Percentiles rank a stretch among this genome's conserved stretches.
Evolutionary conservation across 164 flowering plant genomes (phyloP).

Genomic region (Nymphaea colorata): DNA sequence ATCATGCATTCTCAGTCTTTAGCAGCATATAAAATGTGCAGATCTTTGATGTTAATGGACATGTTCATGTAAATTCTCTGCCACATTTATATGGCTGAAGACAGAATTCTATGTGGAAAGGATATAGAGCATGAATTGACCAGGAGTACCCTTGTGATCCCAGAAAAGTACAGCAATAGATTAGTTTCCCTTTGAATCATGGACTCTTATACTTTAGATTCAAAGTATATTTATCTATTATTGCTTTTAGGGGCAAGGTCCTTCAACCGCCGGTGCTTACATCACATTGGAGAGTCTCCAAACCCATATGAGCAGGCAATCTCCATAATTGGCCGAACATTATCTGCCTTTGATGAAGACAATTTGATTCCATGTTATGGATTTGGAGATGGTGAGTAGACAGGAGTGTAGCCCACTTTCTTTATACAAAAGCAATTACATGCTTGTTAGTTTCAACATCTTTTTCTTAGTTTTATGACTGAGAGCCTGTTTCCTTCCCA

Average conservation of each 20-base stretch:
- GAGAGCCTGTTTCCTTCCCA: not conserved
- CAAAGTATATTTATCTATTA: slow-evolving; percentile 19
- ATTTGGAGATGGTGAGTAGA: slow-evolving; percentile 45
- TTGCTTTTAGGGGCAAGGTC: slow-evolving; percentile 52
- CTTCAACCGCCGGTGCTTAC: slow-evolving; percentile 36
- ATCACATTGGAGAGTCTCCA: slow-evolving; percentile 34
- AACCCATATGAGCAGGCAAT: slow-evolving; percentile 74
- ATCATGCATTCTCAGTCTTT: too few relatives aligned
- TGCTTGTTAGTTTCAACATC: not conserved
- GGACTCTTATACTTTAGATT: too few relatives aligned
- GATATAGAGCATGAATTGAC: too few relatives aligned
- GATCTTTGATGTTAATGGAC: too few relatives aligned
- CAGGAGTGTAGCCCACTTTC: not conserved
- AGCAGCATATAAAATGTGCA: too few relatives aligned
- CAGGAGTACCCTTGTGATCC: too few relatives aligned
- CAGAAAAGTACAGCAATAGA: too few relatives aligned
- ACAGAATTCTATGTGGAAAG: too few relatives aligned
- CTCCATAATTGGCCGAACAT: slow-evolving; percentile 56
- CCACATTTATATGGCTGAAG: too few relatives aligned
- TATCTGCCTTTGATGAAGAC: slow-evolving; percentile 61
- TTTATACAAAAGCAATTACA: not conserved
- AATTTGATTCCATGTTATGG: slow-evolving; percentile 68
- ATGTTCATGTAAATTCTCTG: too few relatives aligned
- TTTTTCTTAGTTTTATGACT: not conserved
- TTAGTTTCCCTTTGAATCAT: too few relatives aligned